Evolutionary conservation across 768 basidiomycete species (phyloP).

Genomic region (Kwoniella europaea): DNA sequence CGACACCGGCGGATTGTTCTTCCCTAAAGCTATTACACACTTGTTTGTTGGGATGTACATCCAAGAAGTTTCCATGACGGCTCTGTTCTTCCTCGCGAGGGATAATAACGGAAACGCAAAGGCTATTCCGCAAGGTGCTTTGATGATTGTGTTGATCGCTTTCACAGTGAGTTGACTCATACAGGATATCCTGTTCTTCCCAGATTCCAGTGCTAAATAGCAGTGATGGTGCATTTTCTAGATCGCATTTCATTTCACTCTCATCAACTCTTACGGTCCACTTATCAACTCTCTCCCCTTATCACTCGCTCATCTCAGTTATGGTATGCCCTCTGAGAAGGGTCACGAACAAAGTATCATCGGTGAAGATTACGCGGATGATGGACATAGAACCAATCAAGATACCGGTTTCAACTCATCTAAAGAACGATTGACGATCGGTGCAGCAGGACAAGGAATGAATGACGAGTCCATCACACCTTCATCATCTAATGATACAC

Average conservation of each 20-base stretch:
- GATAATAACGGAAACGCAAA: conserved; percentile 64
- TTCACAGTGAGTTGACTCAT: conserved; percentile 69
- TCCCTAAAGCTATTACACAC: conserved; percentile 91
- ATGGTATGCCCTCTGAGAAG: conserved; percentile 57
- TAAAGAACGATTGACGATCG: conserved; percentile 35
- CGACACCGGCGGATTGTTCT: conserved; percentile 93
- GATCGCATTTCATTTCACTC: conserved; percentile 73
- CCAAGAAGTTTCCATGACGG: conserved; percentile 80
- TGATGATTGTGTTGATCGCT: conserved; percentile 84
- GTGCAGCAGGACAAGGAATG: not conserved
- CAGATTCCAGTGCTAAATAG: not conserved
- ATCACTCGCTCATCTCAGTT: conserved; percentile 74
- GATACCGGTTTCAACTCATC: conserved; percentile 42
- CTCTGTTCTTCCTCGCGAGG: conserved; percentile 85
- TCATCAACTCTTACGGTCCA: conserved; percentile 80
- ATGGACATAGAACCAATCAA: conserved; percentile 13
- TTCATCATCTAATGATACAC: conserved; percentile 2
- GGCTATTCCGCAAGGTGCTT: conserved; percentile 73
- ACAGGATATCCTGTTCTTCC: not conserved
- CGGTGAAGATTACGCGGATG: conserved; percentile 51
- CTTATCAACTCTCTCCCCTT: conserved; percentile 76
- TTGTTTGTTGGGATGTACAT: conserved; percentile 93
- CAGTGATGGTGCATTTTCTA: conserved; percentile 45
- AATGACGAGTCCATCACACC: conserved; percentile 12
- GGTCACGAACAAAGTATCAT: conserved; percentile 47